These are phyloP conservation scores for Cyphellophora europaea DNA, from an alignment of 2,329 filamentous ascomycete species.

Conservation along the genomic window DNA sequence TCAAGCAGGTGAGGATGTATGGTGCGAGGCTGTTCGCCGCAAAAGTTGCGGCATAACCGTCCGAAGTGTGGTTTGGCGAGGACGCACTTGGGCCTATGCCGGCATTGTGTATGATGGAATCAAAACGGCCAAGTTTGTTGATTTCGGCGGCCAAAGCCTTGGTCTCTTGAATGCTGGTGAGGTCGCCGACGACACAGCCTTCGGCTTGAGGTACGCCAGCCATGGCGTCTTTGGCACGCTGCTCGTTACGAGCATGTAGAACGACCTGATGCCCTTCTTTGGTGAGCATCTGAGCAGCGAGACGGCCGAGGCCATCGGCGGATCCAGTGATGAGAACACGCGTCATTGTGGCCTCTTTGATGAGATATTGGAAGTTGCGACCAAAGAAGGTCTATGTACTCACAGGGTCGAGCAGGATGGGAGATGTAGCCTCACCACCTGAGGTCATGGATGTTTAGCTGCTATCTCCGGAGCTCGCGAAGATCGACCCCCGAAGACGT, in stretches of 20 bases:
- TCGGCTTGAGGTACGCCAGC: constrained; percentile 41
- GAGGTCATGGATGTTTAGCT: too few species aligned
- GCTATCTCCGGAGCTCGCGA: too few species aligned
- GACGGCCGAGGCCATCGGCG: constrained; percentile 46
- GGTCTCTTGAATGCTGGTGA: constrained; percentile 41
- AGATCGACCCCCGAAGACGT: too few species aligned
- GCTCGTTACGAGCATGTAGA: constrained; percentile 47
- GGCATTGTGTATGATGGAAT: constrained; percentile 51
- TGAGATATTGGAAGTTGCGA: too few species aligned
- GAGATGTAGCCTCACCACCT: too few species aligned
- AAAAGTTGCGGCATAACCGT: constrained; percentile 41
- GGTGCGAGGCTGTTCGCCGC: constrained; percentile 50
- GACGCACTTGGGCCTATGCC: constrained; percentile 26
- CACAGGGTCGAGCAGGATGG: too few species aligned
- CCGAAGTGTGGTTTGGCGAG: constrained; percentile 30
- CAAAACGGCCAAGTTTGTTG: constrained; percentile 41
- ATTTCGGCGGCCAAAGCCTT: constrained; percentile 43
- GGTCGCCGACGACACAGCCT: constrained; percentile 43
- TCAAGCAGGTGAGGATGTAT: constrained; percentile 45
- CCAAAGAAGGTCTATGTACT: too few species aligned
- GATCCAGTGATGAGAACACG: constrained; percentile 53
- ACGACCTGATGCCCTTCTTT: constrained; percentile 45
- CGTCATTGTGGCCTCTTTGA: too few species aligned
- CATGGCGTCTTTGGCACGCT: constrained; percentile 42
- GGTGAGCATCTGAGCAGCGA: constrained; percentile 41